These are phyloP conservation scores for Cryptococcus jaspeensis DNA, from an alignment of 1,284 basidiomycete genomes.

Conservation along the genomic window DNA sequence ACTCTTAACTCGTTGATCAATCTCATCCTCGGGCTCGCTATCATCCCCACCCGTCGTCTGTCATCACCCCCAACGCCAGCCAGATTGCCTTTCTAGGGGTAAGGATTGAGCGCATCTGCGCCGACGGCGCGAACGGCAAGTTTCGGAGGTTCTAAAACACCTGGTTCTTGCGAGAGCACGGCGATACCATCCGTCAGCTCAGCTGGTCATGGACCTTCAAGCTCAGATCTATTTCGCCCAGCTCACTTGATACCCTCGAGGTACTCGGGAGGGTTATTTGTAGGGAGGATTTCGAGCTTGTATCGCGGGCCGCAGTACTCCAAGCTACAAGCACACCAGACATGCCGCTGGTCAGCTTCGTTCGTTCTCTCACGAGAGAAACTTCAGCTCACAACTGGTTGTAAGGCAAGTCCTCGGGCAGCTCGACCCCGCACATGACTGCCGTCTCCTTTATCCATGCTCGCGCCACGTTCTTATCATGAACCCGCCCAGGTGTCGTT, in stretches of 20 bases:
- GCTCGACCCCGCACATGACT: constrained; percentile 81
- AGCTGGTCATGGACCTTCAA: background rate
- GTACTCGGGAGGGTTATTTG: constrained; percentile 84
- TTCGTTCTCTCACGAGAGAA: too few relatives aligned
- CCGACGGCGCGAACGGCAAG: constrained; percentile 79
- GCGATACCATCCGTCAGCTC: too few relatives aligned
- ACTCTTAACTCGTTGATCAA: constrained; percentile 48
- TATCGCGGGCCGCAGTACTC: constrained; percentile 98
- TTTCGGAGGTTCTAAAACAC: constrained; percentile 77
- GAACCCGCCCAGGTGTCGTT: background rate
- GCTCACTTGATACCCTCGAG: constrained; percentile 75
- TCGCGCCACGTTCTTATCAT: constrained; percentile 83
- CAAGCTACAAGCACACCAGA: constrained; percentile 54
- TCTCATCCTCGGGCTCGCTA: constrained; percentile 48
- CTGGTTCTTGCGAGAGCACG: constrained; percentile 57
- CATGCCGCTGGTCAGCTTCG: too few relatives aligned
- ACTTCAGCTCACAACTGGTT: constrained; percentile 66
- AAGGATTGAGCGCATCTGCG: constrained; percentile 83
- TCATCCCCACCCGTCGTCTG: constrained; percentile 38
- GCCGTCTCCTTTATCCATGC: constrained; percentile 98
- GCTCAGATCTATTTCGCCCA: too few relatives aligned
- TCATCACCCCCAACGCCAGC: constrained; percentile 42
- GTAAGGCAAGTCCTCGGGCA: constrained; percentile 84
- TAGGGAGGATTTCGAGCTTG: constrained; percentile 83
- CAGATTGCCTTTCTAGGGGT: constrained; percentile 54